Conservation (phyloP, 805 yeast genomes). For the Pichia ethanolica region DNA sequence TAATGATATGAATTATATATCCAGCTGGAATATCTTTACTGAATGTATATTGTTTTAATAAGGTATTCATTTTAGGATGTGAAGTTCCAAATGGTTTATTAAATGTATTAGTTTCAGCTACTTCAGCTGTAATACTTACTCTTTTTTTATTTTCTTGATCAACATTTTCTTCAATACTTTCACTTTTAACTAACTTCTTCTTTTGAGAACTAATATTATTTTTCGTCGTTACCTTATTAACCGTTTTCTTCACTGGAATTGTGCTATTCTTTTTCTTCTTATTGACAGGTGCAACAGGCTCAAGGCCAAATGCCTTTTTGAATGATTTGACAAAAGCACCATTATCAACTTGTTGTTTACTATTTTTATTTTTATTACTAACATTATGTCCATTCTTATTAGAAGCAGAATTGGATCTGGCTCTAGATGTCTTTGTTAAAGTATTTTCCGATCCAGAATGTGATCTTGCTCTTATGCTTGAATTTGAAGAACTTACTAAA, state of each 20-base stretch:
- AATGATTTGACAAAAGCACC: slow-evolving; percentile 4
- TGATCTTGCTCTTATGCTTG: neutral
- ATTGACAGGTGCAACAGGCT: neutral
- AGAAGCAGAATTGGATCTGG: slow-evolving; percentile 2
- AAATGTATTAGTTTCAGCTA: neutral
- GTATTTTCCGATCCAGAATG: neutral
- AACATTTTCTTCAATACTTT: neutral
- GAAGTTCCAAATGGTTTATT: slow-evolving; percentile 28
- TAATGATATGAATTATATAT: slow-evolving; percentile 56
- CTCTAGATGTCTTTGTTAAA: neutral
- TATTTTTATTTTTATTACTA: neutral
- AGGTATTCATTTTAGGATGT: slow-evolving; percentile 59
- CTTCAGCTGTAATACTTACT: too few species aligned
- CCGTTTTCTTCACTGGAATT: neutral
- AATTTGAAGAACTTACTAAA: neutral
- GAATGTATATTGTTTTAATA: slow-evolving; percentile 53
- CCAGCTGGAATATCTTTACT: slow-evolving; percentile 80
- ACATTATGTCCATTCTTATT: neutral
- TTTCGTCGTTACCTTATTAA: neutral
- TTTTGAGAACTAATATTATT: neutral
- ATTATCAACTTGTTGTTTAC: neutral
- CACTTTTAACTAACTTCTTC: too few species aligned
- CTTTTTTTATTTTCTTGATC: neutral
- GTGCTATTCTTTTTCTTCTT: neutral
- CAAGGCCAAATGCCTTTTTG: slow-evolving; percentile 7